Base-by-base conservation (phyloP, 495 filamentous ascomycete genomes). In the Penicillium paxilli region DNA sequence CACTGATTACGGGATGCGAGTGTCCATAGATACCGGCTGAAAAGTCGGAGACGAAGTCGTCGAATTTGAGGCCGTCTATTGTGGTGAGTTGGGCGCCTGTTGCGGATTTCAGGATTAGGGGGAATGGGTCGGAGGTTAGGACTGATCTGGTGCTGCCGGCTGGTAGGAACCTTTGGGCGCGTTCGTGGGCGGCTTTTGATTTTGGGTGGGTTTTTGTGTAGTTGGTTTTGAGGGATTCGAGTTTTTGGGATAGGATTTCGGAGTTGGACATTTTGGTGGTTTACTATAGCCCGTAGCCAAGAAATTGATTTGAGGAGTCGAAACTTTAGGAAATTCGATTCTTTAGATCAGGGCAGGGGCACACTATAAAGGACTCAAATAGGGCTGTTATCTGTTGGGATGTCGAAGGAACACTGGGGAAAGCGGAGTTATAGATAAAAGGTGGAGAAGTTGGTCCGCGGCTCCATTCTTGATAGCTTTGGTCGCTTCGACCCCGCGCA, bases 81-180 rank as follows among this genome's bases (percentile, higher is more conserved):
- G 52, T 49, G 7, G 70, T 74, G 37, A 77, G 59, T 22, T 52
- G 65, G 30, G 61, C 62, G 11, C 50, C 77, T 53, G 64, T 55
- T 33, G 69, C 75, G 22, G 57, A 73, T 52, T 59, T 60, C 63
- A 76, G 65, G 54, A 65, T 59, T 21, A 84, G 54, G 2, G 81
- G 81, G 45, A 83, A 85, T 1, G 83, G 83, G 1, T 59, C 58
- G 22, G 74, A 74, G 57, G 81, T 72, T 0, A 85, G 69, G 11
- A 83, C 69, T 4, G 75, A 79, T 26, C 83, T 67, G 9, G 83
- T 85, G 59, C 84, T 85, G 47, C 83, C 82, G 14, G 80, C 81
- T 1, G 83, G 83, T 2, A 83, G 64, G 35, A 67, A 59, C 26
- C 68, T 26, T 19, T 63, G 51, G 17, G 80, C 77, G 26, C 65